A percentile compares a stretch with the other conserved stretches of the same genome.
Conservation (phyloP, 257 asterid species). For the Nicotiana tabacum region DNA sequence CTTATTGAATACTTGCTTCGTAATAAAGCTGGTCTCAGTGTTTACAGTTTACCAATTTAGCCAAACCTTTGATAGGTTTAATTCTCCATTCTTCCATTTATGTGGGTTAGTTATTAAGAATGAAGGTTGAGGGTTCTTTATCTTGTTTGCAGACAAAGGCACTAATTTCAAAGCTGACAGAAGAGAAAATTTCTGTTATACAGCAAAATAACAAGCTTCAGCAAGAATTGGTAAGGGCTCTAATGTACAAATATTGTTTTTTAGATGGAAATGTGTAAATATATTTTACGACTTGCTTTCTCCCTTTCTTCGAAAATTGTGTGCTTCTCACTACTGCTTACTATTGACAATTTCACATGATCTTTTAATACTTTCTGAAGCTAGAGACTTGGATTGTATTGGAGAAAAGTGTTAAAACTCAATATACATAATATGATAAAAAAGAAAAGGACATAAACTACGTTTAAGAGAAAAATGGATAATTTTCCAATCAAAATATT, state of each 20-base stretch:
- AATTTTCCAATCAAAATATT: no score
- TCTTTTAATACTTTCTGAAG: neutral
- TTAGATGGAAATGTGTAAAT: no score
- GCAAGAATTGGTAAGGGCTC: conserved; percentile 42
- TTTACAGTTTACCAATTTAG: neutral
- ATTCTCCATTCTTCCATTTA: neutral
- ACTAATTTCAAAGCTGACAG: conserved; percentile 65
- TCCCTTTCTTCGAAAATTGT: neutral
- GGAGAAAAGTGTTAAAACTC: neutral
- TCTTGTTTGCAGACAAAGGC: conserved; percentile 54
- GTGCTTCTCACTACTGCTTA: neutral
- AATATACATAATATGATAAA: neutral
- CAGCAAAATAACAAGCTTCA: conserved; percentile 70
- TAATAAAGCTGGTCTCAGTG: neutral
- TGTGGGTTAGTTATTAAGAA: neutral
- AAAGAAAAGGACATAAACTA: neutral
- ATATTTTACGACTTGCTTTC: neutral
- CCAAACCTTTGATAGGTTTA: neutral
- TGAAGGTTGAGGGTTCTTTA: conserved; percentile 7
- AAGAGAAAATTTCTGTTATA: conserved; percentile 57
- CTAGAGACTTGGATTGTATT: neutral
- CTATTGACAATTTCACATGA: neutral
- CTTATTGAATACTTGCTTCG: neutral
- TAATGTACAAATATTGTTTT: neutral
- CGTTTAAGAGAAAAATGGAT: neutral